A percentile compares a stretch with the other conserved stretches of the same genome.
Evolutionary conservation across 139 green algal genomes (phyloP).

Genomic region (Picochlorum sp.): DNA sequence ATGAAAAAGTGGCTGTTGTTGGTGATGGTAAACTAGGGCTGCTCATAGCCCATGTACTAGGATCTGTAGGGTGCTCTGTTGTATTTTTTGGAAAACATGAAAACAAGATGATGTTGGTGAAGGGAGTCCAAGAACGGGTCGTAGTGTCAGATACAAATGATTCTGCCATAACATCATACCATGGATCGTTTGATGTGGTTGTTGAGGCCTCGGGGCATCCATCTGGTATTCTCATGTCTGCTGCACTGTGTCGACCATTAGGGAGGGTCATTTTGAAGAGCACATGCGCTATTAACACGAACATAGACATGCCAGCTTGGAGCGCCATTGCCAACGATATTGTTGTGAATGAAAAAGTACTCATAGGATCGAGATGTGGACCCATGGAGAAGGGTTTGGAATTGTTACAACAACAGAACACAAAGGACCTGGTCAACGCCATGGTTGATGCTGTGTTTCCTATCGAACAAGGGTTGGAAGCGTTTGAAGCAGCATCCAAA

Average conservation of each 20-base stretch:
- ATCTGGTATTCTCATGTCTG: constrained; percentile 31
- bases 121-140: constrained; percentile 1
- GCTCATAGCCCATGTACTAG: constrained; percentile 9
- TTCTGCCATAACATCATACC: background rate
- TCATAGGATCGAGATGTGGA: constrained; percentile 48
- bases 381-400: constrained; percentile 46
- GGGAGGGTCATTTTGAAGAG: constrained; percentile 63
- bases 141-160: constrained; percentile 3
- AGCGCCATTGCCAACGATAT: constrained; percentile 55
- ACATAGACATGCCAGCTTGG: constrained; percentile 30
- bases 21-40: constrained; percentile 63
- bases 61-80: background rate
- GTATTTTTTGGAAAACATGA: constrained; percentile 48
- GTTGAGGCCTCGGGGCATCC: constrained; percentile 50
- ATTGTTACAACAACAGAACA: constrained; percentile 23
- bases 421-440: constrained; percentile 31
- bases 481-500: constrained; percentile 30
- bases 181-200: constrained; percentile 40
- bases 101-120: constrained; percentile 53
- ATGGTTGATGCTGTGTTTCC: constrained; percentile 40
- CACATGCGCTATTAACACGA: constrained; percentile 31
- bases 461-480: constrained; percentile 35
- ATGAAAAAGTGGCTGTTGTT: constrained; percentile 29
- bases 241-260: constrained; percentile 35
- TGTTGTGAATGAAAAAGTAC: constrained; percentile 59